Evolutionary conservation across 2,329 filamentous ascomycete species (phyloP).

Genomic region (Diaporthe vaccinii): DNA sequence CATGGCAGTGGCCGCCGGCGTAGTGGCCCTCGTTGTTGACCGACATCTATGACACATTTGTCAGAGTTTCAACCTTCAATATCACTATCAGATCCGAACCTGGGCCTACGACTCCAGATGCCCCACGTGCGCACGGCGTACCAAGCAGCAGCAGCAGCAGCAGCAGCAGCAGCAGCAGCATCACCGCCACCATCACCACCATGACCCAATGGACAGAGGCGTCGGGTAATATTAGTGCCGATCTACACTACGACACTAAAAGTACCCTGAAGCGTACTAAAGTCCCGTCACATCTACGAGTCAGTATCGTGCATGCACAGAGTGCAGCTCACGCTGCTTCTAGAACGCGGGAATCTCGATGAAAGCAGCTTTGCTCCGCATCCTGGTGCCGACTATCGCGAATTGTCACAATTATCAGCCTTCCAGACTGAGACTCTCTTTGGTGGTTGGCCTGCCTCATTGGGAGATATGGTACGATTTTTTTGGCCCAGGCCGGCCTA

Average conservation of each 20-base stretch:
- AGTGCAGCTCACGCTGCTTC: constrained; percentile 6
- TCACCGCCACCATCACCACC: not conserved
- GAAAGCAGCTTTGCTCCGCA: not conserved
- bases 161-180: not conserved
- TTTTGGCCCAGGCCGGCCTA: constrained; percentile 24
- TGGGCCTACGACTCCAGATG: not conserved
- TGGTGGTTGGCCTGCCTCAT: constrained; percentile 20
- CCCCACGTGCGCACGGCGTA: not conserved
- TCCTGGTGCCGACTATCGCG: not conserved
- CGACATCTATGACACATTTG: not conserved
- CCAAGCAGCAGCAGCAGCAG: not conserved
- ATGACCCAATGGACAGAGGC: not conserved
- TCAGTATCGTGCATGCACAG: constrained; percentile 26
- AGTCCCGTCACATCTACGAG: constrained; percentile 9
- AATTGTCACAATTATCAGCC: constrained; percentile 3
- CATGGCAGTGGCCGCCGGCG: not conserved
- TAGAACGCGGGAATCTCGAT: constrained; percentile 18
- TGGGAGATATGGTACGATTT: constrained; percentile 26
- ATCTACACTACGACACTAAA: constrained; percentile 8
- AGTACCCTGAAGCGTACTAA: not conserved
- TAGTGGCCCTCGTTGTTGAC: not conserved
- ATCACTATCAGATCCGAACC: not conserved
- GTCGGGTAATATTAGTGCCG: constrained; percentile 12
- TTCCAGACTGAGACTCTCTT: constrained; percentile 18
- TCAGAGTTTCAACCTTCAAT: constrained; percentile 19